phyloP scores from a whole-genome alignment of 495 filamentous ascomycete genomes.

The Massariosphaeria phaeospora region DNA sequence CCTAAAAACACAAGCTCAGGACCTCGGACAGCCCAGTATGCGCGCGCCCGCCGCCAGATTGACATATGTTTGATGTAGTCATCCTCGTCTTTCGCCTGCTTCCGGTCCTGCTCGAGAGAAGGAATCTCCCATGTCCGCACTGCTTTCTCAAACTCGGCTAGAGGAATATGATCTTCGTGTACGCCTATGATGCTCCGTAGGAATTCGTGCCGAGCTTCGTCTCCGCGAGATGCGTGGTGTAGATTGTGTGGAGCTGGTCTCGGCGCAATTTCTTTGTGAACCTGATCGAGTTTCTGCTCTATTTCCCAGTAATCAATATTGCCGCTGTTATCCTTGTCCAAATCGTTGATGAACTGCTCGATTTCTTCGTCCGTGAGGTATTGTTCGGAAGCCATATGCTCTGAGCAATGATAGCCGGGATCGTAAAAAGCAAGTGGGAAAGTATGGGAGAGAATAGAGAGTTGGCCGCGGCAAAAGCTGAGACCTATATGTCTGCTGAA shows the following conservation, averaged over 20 bases:
- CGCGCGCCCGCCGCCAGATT: slow-evolving; percentile 28
- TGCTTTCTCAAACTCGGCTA: slow-evolving; percentile 35
- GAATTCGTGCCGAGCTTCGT: slow-evolving; percentile 37
- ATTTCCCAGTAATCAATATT: slow-evolving; percentile 40
- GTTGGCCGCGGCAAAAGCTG: background rate
- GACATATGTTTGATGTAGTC: slow-evolving; percentile 31
- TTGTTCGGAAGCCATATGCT: background rate
- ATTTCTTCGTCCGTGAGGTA: slow-evolving; percentile 36
- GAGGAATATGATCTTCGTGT: slow-evolving; percentile 30
- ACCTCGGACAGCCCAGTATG: slow-evolving; percentile 39
- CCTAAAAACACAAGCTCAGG: slow-evolving; percentile 37
- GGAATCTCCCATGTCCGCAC: slow-evolving; percentile 41
- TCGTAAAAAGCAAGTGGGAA: background rate
- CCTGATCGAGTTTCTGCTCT: slow-evolving; percentile 39
- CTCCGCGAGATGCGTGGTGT: slow-evolving; percentile 15
- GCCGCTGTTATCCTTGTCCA: slow-evolving; percentile 41
- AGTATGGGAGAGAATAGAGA: background rate
- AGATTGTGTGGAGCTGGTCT: slow-evolving; percentile 35
- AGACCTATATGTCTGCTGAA: background rate
- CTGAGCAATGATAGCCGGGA: background rate
- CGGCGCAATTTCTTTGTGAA: slow-evolving; percentile 40
- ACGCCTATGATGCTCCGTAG: slow-evolving; percentile 39
- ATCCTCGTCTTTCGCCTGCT: slow-evolving; percentile 26
- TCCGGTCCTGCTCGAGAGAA: slow-evolving; percentile 32
- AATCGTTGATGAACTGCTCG: slow-evolving; percentile 38